Conservation (phyloP, 202 grass and related monocot species). For the Schoenoplectus triqueter region DNA sequence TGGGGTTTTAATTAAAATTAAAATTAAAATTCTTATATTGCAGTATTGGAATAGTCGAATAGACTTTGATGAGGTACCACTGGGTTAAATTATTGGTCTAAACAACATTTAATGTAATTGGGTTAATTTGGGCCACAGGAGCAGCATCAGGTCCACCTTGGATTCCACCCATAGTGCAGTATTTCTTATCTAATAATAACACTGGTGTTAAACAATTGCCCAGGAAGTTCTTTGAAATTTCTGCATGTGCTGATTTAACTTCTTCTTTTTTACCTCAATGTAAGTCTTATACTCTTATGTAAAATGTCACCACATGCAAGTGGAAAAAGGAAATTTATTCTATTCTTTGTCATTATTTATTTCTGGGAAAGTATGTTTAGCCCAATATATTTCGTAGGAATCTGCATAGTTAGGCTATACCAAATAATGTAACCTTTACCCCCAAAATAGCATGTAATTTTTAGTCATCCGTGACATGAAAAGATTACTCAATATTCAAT, state of each 20-base stretch:
- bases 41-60: slow-evolving; percentile 25
- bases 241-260: background rate
- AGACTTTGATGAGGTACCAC: background rate
- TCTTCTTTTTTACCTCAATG: background rate
- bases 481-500: background rate
- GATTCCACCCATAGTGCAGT: background rate
- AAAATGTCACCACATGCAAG: background rate
- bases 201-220: background rate
- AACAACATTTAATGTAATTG: slow-evolving; percentile 4
- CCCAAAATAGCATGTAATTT: background rate
- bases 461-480: background rate
- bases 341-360: background rate
- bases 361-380: background rate
- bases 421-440: background rate
- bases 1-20: slow-evolving; percentile 17
- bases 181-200: slow-evolving; percentile 17
- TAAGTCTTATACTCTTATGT: background rate
- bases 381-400: background rate
- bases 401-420: background rate
- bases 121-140: slow-evolving; percentile 23
- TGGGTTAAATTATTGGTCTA: slow-evolving; percentile 30
- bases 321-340: background rate
- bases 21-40: background rate
- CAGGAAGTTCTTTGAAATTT: background rate
- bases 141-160: slow-evolving; percentile 11